Percentiles rank a stretch among this genome's conserved stretches.
Evolutionary conservation across 2,329 filamentous ascomycete species (phyloP).

Genomic region (Botrytis squamosa): DNA sequence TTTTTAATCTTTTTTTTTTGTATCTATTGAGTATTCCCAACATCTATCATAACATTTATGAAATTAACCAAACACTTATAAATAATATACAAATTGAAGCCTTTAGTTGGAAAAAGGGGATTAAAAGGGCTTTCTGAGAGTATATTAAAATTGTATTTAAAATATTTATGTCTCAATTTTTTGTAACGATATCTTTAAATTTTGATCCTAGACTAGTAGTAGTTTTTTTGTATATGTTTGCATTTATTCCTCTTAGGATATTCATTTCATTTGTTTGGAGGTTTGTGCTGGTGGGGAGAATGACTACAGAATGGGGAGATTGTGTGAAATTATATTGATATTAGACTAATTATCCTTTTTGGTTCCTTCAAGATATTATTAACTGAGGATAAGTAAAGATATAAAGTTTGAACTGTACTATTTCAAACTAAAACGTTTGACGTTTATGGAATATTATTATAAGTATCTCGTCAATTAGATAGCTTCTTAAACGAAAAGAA

Average conservation of each 20-base stretch:
- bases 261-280: neutral
- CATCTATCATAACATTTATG: too few species aligned
- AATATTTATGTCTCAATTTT: too few species aligned
- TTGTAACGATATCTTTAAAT: neutral
- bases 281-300: conserved; percentile 3
- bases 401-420: neutral
- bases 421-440: neutral
- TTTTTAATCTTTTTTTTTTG: neutral
- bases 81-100: too few species aligned
- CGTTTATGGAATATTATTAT: neutral
- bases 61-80: too few species aligned
- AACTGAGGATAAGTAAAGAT: neutral
- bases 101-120: too few species aligned
- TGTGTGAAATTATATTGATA: conserved; percentile 1
- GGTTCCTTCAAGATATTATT: neutral
- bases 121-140: too few species aligned
- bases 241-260: neutral
- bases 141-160: too few species aligned
- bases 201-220: too few species aligned
- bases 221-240: neutral
- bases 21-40: neutral
- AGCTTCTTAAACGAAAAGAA: neutral
- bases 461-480: neutral
- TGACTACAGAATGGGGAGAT: neutral
- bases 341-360: neutral